Base-by-base conservation (phyloP, 768 basidiomycete genomes). In the Tricholoma sp. region DNA sequence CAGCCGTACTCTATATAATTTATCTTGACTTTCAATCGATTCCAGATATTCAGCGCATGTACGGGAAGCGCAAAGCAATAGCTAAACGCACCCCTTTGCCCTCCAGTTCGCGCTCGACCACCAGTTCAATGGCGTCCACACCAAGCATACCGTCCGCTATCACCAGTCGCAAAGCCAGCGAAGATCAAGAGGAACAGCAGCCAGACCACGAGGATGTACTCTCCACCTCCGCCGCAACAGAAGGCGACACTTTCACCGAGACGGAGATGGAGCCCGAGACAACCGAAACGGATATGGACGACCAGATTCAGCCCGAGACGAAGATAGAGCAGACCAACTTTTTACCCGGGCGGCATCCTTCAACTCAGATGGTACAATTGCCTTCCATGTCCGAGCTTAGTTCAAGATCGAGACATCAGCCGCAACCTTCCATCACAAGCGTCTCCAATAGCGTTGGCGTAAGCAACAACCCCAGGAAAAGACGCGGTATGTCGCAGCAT, bases 21-120 rank as follows among this genome's bases (percentile, higher is more conserved):
- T 11, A 10, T 9, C 32, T 11, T 37, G 42, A 10, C 66, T 59
- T 51, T 29, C 11, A 44, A 50, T n/a, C 6, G 49, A 52, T 28
- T 18, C 39, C 56, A 95, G 93, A 97, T 67, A 97, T 97, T 59
- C 91, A 94, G 65, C 82, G 96, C 9, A 87, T 90, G 63, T 99
- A 99, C 62, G 97, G 97, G 11, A 83, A 94, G 64, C 88, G 87
- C 59, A 95, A 96, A 68, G 87, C 86, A 2, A 88, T 99, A 33
- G 93, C 93, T 0, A 84, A 86, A 57, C 88, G 96, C 6, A 86
- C 81, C 9, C 94, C 93, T 0, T 54, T 89, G 6, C 64, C 73
- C 20, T 63, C 57, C 39, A 12, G 55, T 32, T 62, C 31, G 28
- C 36, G 28, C 1, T 41, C 59, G 49, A 24, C 51, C 48, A 50